Conservation (phyloP, 1,284 basidiomycete species). For the Cryptococcus hybrid region DNA sequence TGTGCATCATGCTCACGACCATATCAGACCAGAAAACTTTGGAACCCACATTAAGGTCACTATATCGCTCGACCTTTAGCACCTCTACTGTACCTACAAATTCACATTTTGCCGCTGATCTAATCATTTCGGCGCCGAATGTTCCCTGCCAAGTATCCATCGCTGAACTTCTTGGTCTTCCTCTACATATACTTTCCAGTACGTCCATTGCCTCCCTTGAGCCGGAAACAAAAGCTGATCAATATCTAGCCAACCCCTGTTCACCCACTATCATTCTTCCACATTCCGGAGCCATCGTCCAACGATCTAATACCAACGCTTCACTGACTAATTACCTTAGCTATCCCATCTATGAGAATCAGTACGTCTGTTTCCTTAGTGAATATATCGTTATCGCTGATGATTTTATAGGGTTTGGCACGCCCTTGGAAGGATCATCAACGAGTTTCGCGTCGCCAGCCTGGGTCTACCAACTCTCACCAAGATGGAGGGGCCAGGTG, state of each 20-base stretch:
- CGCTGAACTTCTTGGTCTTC: slow-evolving; percentile 63
- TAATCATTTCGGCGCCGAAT: slow-evolving; percentile 65
- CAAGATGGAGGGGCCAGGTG: slow-evolving; percentile 56
- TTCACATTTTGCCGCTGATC: slow-evolving; percentile 60
- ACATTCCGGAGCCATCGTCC: slow-evolving; percentile 63
- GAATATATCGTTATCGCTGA: neutral
- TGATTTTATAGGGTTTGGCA: slow-evolving; percentile 16
- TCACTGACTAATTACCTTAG: slow-evolving; percentile 60
- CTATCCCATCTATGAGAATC: slow-evolving; percentile 60
- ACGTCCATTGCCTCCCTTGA: slow-evolving; percentile 20
- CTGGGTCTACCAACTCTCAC: slow-evolving; percentile 58
- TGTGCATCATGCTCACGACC: slow-evolving; percentile 33
- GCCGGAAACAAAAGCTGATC: neutral
- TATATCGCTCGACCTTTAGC: too few species aligned
- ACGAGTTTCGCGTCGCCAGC: slow-evolving; percentile 58
- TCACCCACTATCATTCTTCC: slow-evolving; percentile 62
- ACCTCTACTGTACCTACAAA: slow-evolving; percentile 59
- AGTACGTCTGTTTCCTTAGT: slow-evolving; percentile 15
- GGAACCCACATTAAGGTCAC: too few species aligned
- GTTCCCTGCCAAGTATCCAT: slow-evolving; percentile 64
- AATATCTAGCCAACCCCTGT: slow-evolving; percentile 64
- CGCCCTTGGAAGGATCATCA: slow-evolving; percentile 61
- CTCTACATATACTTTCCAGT: slow-evolving; percentile 61
- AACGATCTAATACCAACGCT: slow-evolving; percentile 56
- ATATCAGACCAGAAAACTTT: slow-evolving; percentile 51